Evolutionary conservation across 306 rosid species (phyloP).

Genomic region (Vigna nakashimae): DNA sequence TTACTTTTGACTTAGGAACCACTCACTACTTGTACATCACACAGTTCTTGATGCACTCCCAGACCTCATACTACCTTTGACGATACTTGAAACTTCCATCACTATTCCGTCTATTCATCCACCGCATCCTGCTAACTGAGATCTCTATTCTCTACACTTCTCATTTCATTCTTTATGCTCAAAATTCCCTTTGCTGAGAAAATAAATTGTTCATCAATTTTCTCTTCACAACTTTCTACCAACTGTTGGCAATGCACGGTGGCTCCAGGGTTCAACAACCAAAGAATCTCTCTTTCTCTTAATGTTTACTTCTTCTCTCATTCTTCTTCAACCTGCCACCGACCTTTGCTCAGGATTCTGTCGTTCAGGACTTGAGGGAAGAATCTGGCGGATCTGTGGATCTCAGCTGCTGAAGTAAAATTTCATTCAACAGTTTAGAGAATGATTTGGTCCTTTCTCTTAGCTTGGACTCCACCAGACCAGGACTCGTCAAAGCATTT

Average conservation of each 20-base stretch:
- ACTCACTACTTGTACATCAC: too few relatives aligned
- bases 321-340: constrained; percentile 18
- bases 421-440: constrained; percentile 46
- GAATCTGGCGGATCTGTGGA: constrained; percentile 38
- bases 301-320: constrained; percentile 47
- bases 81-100: too few relatives aligned
- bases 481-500: constrained; percentile 63
- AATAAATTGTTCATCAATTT: constrained; percentile 4
- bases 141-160: not conserved
- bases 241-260: constrained; percentile 33
- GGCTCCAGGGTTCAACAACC: constrained; percentile 46
- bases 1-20: too few relatives aligned
- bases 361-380: too few relatives aligned
- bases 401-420: constrained; percentile 69
- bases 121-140: not conserved
- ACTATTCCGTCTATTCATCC: too few relatives aligned
- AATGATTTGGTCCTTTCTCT: constrained; percentile 41
- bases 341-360: too few relatives aligned
- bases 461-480: constrained; percentile 58
- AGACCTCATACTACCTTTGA: too few relatives aligned
- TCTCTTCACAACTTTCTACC: constrained; percentile 4
- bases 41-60: too few relatives aligned
- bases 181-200: constrained; percentile 14
- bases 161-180: not conserved
- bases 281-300: constrained; percentile 37